Percentiles rank a stretch among this genome's conserved stretches.
Conservation (phyloP, 2,329 filamentous ascomycete species). For the Diaporthe citrichinensis region DNA sequence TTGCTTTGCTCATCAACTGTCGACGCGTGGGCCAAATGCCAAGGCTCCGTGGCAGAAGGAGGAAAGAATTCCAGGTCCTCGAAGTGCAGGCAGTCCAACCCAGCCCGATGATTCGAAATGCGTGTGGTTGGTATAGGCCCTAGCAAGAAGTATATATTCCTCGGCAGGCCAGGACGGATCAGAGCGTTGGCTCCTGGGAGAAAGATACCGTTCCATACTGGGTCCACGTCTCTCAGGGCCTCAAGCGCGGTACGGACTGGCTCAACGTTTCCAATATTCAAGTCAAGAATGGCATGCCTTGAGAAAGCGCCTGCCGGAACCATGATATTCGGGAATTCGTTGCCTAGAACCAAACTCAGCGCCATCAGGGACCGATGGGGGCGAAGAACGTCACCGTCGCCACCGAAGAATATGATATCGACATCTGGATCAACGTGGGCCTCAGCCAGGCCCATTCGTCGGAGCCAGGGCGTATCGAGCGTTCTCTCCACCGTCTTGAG, state of each 20-base stretch:
- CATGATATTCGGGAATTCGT: background rate
- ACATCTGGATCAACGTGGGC: background rate
- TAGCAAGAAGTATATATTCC: background rate
- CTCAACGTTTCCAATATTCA: background rate
- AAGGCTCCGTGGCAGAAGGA: too few relatives aligned
- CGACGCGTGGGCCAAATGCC: too few relatives aligned
- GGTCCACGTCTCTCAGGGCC: background rate
- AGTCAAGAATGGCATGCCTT: rapidly evolving
- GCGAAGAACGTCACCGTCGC: too few relatives aligned
- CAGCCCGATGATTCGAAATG: background rate
- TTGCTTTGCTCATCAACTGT: too few relatives aligned
- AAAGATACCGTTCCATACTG: background rate
- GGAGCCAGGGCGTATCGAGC: background rate
- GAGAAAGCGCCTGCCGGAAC: background rate
- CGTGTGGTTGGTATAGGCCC: background rate
- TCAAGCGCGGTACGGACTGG: background rate
- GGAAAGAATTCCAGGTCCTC: background rate
- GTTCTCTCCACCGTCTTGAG: too few relatives aligned
- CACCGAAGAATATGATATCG: background rate
- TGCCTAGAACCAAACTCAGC: background rate
- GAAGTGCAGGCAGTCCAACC: background rate
- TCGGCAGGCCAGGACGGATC: background rate
- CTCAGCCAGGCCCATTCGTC: background rate
- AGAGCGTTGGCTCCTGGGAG: background rate
- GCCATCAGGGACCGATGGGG: background rate